A percentile compares a stretch with the other conserved stretches of the same genome.
Conservation (phyloP, 495 filamentous ascomycete genomes). For the Talaromyces proteolyticus region DNA sequence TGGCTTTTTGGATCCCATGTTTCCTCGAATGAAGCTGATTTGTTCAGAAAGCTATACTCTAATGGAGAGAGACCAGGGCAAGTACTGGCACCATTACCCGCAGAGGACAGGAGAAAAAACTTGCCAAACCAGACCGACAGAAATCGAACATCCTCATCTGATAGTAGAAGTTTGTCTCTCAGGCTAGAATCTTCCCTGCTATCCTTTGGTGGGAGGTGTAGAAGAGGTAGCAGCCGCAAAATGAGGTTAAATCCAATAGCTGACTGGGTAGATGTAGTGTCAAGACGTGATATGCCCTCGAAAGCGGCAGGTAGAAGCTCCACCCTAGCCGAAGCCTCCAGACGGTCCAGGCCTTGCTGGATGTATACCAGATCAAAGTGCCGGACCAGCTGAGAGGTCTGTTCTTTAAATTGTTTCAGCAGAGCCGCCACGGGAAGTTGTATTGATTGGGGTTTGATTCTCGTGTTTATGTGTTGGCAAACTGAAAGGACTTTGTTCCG, state of each 20-base stretch:
- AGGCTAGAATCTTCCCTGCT: conserved; percentile 69
- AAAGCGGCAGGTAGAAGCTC: conserved; percentile 68
- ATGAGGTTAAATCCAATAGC: conserved; percentile 79
- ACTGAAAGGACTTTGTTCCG: conserved; percentile 71
- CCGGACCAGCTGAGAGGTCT: conserved; percentile 62
- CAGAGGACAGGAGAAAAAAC: conserved; percentile 62
- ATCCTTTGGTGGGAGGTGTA: conserved; percentile 68
- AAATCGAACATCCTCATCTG: conserved; percentile 63
- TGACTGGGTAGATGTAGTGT: conserved; percentile 54
- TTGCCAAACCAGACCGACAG: conserved; percentile 74
- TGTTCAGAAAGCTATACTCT: conserved; percentile 68
- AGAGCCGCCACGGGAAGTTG: conserved; percentile 78
- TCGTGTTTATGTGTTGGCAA: conserved; percentile 75
- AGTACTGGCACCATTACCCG: conserved; percentile 30
- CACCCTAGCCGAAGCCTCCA: conserved; percentile 55
- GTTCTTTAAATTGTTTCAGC: conserved; percentile 84
- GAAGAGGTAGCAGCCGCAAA: conserved; percentile 63
- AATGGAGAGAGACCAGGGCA: conserved; percentile 65
- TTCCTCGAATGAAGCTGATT: conserved; percentile 50
- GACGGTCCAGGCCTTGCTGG: conserved; percentile 74
- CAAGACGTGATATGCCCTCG: conserved; percentile 62
- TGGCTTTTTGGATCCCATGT: conserved; percentile 57
- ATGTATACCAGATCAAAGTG: conserved; percentile 89
- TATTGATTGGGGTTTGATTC: conserved; percentile 63
- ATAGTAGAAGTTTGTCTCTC: conserved; percentile 60